Percentiles rank a stretch among this genome's conserved stretches.
phyloP scores from a whole-genome alignment of 148 eudicot genomes.

The Silene conica region DNA sequence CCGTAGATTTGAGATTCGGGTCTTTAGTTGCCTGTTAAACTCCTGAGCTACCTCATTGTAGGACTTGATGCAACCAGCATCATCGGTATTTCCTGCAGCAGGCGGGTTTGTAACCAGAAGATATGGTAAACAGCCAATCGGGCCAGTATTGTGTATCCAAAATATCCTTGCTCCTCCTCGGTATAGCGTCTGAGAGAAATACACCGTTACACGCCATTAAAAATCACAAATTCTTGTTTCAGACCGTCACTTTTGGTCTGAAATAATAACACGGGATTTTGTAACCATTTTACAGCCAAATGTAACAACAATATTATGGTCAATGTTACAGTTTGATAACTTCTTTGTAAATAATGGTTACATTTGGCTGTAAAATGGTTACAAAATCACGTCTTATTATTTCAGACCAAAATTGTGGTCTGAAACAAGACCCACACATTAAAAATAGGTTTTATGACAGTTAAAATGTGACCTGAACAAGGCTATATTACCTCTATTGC shows the following conservation, averaged over 20 bases:
- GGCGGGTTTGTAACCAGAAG: slow-evolving; percentile 40
- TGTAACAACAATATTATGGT: no score
- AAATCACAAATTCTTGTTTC: no score
- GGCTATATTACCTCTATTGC: slow-evolving; percentile 45
- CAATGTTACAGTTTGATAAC: no score
- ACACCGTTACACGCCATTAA: no score
- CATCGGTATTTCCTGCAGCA: slow-evolving; percentile 55
- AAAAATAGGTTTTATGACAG: not conserved
- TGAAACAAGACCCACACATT: no score
- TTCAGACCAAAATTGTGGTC: no score
- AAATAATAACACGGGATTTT: no score
- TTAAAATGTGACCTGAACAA: not conserved
- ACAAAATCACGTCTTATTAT: no score
- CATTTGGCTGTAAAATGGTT: no score
- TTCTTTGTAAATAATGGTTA: no score
- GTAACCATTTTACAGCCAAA: no score
- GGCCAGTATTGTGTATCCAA: slow-evolving; percentile 96
- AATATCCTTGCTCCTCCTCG: slow-evolving; percentile 64
- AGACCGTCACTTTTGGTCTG: no score
- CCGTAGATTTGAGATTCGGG: slow-evolving; percentile 46
- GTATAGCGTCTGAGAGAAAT: slow-evolving; percentile 46
- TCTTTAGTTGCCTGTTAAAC: slow-evolving; percentile 57
- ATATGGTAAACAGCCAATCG: slow-evolving; percentile 78
- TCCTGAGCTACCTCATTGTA: slow-evolving; percentile 62
- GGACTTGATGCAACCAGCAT: slow-evolving; percentile 53